Evolutionary conservation across 2,329 filamentous ascomycete genomes (phyloP).

Genomic region (Calonectria hawksworthii): DNA sequence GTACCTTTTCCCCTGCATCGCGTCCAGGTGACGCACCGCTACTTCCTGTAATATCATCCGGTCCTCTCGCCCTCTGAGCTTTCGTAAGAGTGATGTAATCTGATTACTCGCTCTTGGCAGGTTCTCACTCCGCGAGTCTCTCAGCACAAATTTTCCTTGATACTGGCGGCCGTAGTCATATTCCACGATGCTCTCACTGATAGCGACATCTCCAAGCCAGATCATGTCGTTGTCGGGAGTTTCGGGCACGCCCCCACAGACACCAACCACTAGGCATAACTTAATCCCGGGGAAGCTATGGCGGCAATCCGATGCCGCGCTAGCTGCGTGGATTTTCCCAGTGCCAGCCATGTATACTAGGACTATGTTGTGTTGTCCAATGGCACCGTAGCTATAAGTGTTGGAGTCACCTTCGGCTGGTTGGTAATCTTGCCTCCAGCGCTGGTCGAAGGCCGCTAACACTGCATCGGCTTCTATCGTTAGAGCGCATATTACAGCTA

Average conservation of each 20-base stretch:
- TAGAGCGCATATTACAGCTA: neutral
- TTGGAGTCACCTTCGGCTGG: neutral
- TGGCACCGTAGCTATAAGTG: neutral
- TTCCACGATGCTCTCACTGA: constrained; percentile 3
- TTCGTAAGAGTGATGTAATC: neutral
- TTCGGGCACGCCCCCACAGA: constrained; percentile 4
- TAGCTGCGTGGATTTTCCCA: neutral
- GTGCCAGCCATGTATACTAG: neutral
- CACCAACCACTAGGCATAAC: neutral
- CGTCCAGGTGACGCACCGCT: neutral
- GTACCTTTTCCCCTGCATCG: neutral
- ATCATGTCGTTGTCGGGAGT: neutral
- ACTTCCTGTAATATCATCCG: neutral
- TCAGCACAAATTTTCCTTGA: neutral
- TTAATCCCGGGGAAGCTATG: neutral
- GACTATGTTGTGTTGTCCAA: neutral
- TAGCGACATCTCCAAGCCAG: constrained; percentile 18
- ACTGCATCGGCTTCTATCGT: neutral
- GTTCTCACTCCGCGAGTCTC: neutral
- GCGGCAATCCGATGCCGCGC: neutral
- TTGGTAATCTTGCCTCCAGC: neutral
- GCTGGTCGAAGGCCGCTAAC: neutral
- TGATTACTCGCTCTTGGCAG: neutral
- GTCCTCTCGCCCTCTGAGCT: neutral
- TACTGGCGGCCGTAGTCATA: constrained; percentile 13